phyloP scores from a whole-genome alignment of 148 eudicot species.

The Rhododendron williamsianum region DNA sequence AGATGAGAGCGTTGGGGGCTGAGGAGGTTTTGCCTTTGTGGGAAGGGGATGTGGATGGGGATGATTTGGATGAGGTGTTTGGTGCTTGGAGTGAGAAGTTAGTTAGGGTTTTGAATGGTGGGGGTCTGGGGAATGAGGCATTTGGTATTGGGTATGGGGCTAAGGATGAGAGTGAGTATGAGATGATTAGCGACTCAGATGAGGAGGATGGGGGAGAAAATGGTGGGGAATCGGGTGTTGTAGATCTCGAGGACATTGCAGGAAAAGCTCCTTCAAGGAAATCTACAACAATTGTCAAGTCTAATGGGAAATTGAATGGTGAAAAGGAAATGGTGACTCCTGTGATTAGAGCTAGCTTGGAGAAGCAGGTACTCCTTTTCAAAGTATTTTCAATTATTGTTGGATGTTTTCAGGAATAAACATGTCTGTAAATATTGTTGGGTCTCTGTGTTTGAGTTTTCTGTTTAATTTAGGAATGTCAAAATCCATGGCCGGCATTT shows the following conservation, averaged over 20 bases:
- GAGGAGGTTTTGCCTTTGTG: constrained; percentile 53
- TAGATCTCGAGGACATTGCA: constrained; percentile 91
- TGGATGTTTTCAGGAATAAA: neutral
- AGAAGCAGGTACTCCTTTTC: constrained; percentile 63
- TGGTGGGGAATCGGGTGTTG: constrained; percentile 42
- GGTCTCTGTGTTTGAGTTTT: neutral
- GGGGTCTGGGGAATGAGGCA: constrained; percentile 32
- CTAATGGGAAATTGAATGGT: constrained; percentile 50
- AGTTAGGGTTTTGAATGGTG: constrained; percentile 44
- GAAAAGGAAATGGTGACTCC: constrained; percentile 90
- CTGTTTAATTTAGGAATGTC: neutral
- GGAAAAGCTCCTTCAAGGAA: constrained; percentile 80
- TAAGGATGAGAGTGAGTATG: constrained; percentile 31
- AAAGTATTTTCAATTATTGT: neutral
- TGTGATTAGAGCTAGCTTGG: constrained; percentile 71
- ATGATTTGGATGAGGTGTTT: constrained; percentile 60
- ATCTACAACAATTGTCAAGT: constrained; percentile 26
- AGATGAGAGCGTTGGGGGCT: constrained; percentile 62
- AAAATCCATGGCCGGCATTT: neutral
- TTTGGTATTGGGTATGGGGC: constrained; percentile 8
- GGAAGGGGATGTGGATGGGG: constrained; percentile 81
- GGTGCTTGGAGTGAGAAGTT: constrained; percentile 65
- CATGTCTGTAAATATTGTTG: neutral
- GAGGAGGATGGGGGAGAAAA: constrained; percentile 40
- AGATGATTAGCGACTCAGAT: constrained; percentile 34